Conservation (phyloP, 1,139 yeast species). For the Hansenula sp. region DNA sequence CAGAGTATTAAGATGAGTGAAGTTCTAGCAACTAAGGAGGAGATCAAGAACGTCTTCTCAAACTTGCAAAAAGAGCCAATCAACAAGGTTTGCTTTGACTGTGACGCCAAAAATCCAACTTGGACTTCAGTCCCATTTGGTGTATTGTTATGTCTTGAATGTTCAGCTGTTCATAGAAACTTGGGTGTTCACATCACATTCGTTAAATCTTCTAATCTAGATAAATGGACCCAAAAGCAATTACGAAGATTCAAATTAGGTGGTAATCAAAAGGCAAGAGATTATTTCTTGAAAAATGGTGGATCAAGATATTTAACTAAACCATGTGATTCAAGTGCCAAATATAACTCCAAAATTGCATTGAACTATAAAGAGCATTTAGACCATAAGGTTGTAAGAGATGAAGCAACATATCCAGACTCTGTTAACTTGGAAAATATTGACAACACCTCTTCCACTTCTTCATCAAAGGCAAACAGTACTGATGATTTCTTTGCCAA, state of each 20-base stretch:
- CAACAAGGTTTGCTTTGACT: constrained; percentile 87
- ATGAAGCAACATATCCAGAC: constrained; percentile 66
- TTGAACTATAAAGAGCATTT: constrained; percentile 73
- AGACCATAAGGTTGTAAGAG: constrained; percentile 61
- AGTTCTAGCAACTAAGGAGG: constrained; percentile 58
- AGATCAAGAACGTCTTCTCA: constrained; percentile 54
- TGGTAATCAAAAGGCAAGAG: constrained; percentile 84
- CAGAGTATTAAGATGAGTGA: constrained; percentile 37
- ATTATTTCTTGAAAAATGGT: constrained; percentile 77
- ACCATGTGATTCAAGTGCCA: constrained; percentile 62
- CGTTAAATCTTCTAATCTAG: constrained; percentile 89
- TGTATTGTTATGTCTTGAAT: constrained; percentile 86
- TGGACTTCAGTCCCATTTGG: constrained; percentile 99
- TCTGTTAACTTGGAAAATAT: constrained; percentile 57
- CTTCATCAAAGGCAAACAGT: constrained; percentile 38
- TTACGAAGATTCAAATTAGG: constrained; percentile 88
- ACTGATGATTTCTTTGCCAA: constrained; percentile 85
- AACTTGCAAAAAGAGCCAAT: constrained; percentile 62
- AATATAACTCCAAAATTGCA: constrained; percentile 80
- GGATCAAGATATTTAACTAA: constrained; percentile 64
- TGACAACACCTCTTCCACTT: constrained; percentile 32
- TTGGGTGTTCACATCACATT: constrained; percentile 95
- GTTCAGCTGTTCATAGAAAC: constrained; percentile 96
- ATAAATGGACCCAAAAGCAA: constrained; percentile 88
- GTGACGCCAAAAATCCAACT: constrained; percentile 91